Percentiles rank a stretch among this genome's conserved stretches.
phyloP scores from a whole-genome alignment of 768 basidiomycete species.

The Auricularia cornea region DNA sequence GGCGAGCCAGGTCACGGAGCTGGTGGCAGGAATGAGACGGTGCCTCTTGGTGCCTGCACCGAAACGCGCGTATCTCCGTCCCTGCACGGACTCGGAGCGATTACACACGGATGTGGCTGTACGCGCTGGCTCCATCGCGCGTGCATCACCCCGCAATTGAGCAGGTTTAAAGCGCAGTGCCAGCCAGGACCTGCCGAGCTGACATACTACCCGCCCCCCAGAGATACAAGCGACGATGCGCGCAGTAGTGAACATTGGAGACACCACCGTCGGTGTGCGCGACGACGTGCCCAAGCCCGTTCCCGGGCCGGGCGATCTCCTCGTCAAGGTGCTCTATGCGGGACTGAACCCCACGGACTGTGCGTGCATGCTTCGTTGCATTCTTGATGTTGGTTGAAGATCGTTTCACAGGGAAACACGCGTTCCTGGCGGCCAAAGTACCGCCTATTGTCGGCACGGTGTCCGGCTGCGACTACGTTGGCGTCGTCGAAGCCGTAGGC shows the following conservation, averaged over 20 bases:
- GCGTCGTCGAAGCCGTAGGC: slow-evolving; percentile 15
- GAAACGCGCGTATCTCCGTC: no score
- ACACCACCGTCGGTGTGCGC: not conserved
- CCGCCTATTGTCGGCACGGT: not conserved
- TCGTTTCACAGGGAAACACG: not conserved
- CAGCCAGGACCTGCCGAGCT: no score
- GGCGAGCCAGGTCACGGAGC: no score
- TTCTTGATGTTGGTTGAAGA: not conserved
- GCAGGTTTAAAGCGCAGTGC: no score
- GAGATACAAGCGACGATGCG: no score
- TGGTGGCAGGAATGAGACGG: no score
- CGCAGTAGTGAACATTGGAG: not conserved
- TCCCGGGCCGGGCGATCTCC: not conserved
- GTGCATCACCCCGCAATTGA: no score
- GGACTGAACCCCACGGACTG: not conserved
- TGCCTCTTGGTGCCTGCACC: no score
- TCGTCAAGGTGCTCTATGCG: not conserved
- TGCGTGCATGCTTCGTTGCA: not conserved
- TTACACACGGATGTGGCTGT: no score
- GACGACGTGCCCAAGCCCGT: not conserved
- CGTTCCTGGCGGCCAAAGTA: not conserved
- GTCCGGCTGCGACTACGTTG: slow-evolving; percentile 21
- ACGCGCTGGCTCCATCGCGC: no score
- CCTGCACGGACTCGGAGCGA: no score
- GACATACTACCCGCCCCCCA: no score